Base-by-base conservation (phyloP, 2,329 filamentous ascomycete species). In the Cadophora sp. region DNA sequence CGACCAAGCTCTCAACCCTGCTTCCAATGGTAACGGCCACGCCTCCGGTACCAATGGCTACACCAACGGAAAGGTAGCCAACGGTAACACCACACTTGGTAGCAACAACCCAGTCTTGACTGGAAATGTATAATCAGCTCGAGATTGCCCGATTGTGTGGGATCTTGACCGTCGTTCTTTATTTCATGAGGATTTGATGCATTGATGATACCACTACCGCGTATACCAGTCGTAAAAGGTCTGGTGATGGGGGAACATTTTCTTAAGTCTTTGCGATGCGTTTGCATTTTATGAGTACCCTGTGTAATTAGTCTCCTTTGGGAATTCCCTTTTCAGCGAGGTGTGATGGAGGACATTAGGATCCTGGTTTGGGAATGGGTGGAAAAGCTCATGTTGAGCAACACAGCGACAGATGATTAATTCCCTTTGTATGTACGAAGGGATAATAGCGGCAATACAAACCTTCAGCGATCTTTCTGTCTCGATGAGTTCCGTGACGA, bases 1-100 rank as follows among this genome's bases (percentile, higher is more conserved):
- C n/a, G 73, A 76, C 33, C 68, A 74, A 51, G 73, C 73, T 36
- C 74, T 75, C 58, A 62, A 68, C 62, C 45, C 30, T 22, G 43
- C 24, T 24, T 13, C 59, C 16, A 64, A 65, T 59, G 68, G 68
- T 20, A 62, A 55, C 43, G 51, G 50, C 14, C 50, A 56, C 33
- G 55, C 36, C n/a, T 56, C 45, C 33, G 47, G 53, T 18, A 47
- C 48, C 18, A 70, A 67, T 16, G 66, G 60, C 7, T 62, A 65
- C 24, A 53, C 63, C 9, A 62, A 59, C 16, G 59, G 59, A n/a
- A 66, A 62, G 58, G 20, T 41, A 18, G 59, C 33, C 20, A 53
- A 66, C 18, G 48, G 64, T 13, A 56, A 69, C 43, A 74, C 73
- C 22, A 72, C 68, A 9, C 66, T 73, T 13, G 73, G 72, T 5